A percentile compares a stretch with the other conserved stretches of the same genome.
Evolutionary conservation across 495 filamentous ascomycete genomes (phyloP).

Genomic region (Tuber borchii): DNA sequence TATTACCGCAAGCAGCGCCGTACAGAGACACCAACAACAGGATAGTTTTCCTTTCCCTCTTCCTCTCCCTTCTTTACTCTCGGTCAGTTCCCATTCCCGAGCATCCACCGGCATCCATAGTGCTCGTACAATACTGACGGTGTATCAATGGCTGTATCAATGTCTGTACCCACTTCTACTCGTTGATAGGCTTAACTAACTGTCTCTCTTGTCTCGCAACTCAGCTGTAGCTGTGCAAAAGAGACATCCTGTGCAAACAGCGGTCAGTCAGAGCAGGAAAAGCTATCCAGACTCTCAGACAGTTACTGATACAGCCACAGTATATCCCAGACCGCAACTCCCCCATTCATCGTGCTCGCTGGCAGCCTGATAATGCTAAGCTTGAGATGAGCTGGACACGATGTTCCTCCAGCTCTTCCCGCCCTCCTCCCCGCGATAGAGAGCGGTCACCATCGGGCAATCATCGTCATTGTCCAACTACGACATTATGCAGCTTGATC

Average conservation of each 20-base stretch:
- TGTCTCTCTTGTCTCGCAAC: not conserved
- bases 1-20: not conserved
- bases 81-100: not conserved
- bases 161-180: not conserved
- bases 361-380: slow-evolving; percentile 2
- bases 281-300: not conserved
- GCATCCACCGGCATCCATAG: not conserved
- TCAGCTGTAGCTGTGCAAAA: not conserved
- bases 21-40: not conserved
- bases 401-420: slow-evolving; percentile 3
- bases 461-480: not conserved
- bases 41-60: not conserved
- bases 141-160: not conserved
- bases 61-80: not conserved
- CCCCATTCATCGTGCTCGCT: not conserved
- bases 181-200: not conserved
- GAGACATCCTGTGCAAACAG: not conserved
- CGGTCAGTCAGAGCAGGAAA: not conserved
- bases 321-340: not conserved
- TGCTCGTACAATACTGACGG: not conserved
- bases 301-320: not conserved
- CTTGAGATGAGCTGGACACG: not conserved
- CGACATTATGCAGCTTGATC: not conserved
- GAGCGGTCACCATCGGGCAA: not conserved
- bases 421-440: not conserved